These are phyloP conservation scores for Sporothrix variecibatus DNA, from an alignment of 2,329 filamentous ascomycete genomes.

Conservation along the genomic window DNA sequence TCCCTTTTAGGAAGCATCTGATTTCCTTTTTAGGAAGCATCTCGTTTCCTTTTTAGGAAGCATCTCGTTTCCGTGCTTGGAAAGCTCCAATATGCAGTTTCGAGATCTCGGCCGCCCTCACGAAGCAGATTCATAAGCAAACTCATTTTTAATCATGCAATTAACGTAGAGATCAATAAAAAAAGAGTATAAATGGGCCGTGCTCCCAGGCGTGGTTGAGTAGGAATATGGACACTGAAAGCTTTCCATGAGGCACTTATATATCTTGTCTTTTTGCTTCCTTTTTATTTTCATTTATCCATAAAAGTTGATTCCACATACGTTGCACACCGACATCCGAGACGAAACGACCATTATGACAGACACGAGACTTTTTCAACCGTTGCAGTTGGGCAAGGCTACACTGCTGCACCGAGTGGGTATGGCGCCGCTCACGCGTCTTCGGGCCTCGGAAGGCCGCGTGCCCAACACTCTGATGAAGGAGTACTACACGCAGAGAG, in stretches of 20 bases:
- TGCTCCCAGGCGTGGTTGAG: background rate
- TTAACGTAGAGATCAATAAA: background rate
- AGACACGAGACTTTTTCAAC: conserved; percentile 41
- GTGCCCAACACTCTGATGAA: conserved; percentile 23
- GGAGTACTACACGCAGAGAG: conserved; percentile 30
- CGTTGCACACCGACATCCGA: background rate
- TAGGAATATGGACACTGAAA: background rate
- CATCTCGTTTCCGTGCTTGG: background rate
- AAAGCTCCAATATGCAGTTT: conserved; percentile 1
- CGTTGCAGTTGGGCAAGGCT: conserved; percentile 31
- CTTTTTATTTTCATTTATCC: background rate
- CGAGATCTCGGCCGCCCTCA: background rate
- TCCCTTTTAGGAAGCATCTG: background rate
- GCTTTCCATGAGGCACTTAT: background rate
- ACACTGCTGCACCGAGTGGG: conserved; percentile 24
- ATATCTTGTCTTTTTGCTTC: background rate
- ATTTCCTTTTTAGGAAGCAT: background rate
- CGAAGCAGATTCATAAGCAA: background rate
- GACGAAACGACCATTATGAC: background rate
- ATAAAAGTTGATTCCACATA: background rate
- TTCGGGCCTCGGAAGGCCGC: conserved; percentile 17
- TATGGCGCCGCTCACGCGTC: conserved; percentile 35
- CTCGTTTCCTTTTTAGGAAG: background rate
- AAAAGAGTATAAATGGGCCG: background rate
- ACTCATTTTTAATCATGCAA: background rate